Percentiles rank a stretch among this genome's conserved stretches.
phyloP scores from a whole-genome alignment of 495 filamentous ascomycete species.

The Xylaria scruposa region DNA sequence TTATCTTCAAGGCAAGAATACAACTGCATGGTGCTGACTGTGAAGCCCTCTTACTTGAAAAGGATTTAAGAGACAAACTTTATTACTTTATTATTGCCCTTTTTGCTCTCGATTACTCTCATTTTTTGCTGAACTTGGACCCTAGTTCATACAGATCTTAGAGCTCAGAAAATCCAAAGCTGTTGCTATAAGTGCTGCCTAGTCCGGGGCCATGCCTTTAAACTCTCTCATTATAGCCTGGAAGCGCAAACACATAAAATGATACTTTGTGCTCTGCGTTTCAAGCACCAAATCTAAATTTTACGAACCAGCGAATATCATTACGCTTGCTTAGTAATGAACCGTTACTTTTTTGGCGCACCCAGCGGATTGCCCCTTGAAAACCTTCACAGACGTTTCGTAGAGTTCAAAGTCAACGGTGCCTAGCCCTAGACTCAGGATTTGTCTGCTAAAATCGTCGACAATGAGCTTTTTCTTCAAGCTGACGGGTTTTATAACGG shows the following conservation, averaged over 20 bases:
- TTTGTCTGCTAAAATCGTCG: constrained; percentile 25
- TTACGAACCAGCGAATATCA: constrained; percentile 18
- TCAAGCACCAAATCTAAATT: not conserved
- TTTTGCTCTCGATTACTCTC: constrained; percentile 24
- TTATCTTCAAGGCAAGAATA: constrained; percentile 7
- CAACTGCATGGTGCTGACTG: not conserved
- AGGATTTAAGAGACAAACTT: constrained; percentile 24
- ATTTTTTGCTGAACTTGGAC: constrained; percentile 15
- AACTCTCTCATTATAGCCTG: not conserved
- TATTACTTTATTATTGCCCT: constrained; percentile 33
- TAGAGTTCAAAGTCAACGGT: constrained; percentile 12
- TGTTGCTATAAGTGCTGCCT: not conserved
- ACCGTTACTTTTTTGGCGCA: constrained; percentile 31
- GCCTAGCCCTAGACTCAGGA: constrained; percentile 19
- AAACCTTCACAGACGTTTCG: constrained; percentile 11
- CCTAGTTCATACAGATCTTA: not conserved
- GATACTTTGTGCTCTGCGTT: not conserved
- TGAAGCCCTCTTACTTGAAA: constrained; percentile 28
- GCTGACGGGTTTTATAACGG: no score
- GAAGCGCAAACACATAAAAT: not conserved
- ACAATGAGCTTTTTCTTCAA: constrained; percentile 30
- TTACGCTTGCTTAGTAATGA: constrained; percentile 29
- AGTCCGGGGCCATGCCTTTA: constrained; percentile 4
- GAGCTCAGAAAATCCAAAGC: not conserved
- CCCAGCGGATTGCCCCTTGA: constrained; percentile 28